Evolutionary conservation across 495 filamentous ascomycete species (phyloP).

Genomic region (Mytilinidion resinicola): DNA sequence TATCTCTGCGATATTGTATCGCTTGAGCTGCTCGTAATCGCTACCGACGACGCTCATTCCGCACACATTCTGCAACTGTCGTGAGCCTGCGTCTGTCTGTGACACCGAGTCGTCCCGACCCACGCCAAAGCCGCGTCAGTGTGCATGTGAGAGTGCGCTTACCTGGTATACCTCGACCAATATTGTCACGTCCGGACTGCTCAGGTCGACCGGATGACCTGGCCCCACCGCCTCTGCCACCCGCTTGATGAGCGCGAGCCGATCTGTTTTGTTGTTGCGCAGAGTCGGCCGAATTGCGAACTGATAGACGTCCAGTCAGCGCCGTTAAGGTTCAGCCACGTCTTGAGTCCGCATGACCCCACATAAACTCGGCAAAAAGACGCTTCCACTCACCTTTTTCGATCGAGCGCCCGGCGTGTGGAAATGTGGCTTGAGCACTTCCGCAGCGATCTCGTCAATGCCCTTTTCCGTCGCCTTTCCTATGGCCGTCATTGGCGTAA

Average conservation of each 20-base stretch:
- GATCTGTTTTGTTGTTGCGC: constrained; percentile 66
- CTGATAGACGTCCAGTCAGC: constrained; percentile 40
- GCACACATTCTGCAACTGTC: constrained; percentile 56
- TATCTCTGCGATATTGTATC: constrained; percentile 66
- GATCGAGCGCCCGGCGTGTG: constrained; percentile 38
- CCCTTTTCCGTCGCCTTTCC: constrained; percentile 75
- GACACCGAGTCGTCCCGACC: neutral
- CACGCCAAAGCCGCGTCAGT: constrained; percentile 7
- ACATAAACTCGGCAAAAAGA: constrained; percentile 1
- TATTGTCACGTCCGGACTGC: constrained; percentile 73
- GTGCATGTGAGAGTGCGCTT: constrained; percentile 31
- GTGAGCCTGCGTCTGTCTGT: constrained; percentile 5
- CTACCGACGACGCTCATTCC: constrained; percentile 70
- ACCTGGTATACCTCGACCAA: constrained; percentile 87
- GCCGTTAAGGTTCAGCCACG: constrained; percentile 4
- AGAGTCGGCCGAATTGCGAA: constrained; percentile 86
- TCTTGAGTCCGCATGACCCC: neutral
- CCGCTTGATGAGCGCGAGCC: constrained; percentile 70
- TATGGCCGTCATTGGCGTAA: constrained; percentile 72
- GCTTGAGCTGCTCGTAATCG: constrained; percentile 64
- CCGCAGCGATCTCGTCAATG: constrained; percentile 60
- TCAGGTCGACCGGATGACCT: constrained; percentile 77
- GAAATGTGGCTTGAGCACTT: constrained; percentile 69
- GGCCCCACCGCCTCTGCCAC: constrained; percentile 63
- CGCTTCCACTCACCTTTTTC: constrained; percentile 28